phyloP scores from a whole-genome alignment of 306 rosid species.

The Hylodesmum podocarpum region DNA sequence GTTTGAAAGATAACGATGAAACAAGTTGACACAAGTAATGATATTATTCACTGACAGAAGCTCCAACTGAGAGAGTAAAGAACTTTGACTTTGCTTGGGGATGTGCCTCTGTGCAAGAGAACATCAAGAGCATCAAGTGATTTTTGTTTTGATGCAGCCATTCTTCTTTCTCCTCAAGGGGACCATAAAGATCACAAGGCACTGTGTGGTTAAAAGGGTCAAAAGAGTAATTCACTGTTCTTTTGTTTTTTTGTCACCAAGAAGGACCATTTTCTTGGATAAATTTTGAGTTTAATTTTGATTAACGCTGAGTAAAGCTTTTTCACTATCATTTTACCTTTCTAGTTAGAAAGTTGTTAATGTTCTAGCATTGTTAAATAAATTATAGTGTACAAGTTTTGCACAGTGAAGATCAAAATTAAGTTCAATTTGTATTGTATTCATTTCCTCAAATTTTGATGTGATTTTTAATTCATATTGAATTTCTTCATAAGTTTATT shows the following conservation, averaged over 20 bases:
- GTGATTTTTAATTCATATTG: neutral
- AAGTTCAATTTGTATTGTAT: neutral
- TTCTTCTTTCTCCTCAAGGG: conserved; percentile 12
- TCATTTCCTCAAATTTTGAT: neutral
- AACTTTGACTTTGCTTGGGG: conserved; percentile 25
- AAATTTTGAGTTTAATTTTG: conserved; percentile 14
- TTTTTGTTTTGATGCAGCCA: neutral
- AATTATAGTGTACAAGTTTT: neutral
- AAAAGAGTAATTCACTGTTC: neutral
- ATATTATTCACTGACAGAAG: neutral
- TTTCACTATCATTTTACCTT: conserved; percentile 2
- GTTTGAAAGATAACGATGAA: conserved; percentile 52
- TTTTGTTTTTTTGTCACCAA: neutral
- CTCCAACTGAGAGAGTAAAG: conserved; percentile 31
- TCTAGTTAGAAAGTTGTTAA: neutral
- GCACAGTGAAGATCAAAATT: neutral
- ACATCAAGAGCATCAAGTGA: neutral
- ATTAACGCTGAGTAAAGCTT: neutral
- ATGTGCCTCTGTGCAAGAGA: conserved; percentile 1
- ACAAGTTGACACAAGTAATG: conserved; percentile 5
- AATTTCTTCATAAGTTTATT: neutral
- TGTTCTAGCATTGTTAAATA: neutral
- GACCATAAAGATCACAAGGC: neutral
- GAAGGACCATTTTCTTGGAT: neutral
- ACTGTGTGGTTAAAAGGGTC: conserved; percentile 1